Percentiles rank a stretch among this genome's conserved stretches.
Conservation (phyloP, 225 moss, liverwort and hornwort genomes). For the Straminergon stramineum region DNA sequence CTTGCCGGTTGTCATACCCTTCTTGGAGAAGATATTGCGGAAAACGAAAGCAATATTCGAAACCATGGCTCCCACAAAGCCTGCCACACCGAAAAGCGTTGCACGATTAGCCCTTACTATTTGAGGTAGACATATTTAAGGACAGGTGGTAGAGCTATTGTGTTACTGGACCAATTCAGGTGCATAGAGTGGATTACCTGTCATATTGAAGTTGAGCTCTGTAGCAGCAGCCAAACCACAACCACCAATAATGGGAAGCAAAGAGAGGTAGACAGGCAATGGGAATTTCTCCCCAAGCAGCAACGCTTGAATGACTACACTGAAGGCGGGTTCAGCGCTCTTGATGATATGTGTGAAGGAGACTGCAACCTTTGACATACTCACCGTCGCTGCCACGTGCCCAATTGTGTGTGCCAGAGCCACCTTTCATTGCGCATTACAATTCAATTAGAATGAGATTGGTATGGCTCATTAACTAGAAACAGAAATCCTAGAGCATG, state of each 20-base stretch:
- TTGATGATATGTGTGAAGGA: slow-evolving; percentile 99
- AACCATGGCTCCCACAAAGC: slow-evolving; percentile 94
- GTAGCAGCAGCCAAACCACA: slow-evolving; percentile 92
- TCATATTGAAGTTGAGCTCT: slow-evolving; percentile 86
- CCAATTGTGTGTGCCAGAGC: slow-evolving; percentile 93
- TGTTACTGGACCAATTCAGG: neutral
- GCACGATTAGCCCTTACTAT: neutral
- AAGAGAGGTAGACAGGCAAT: slow-evolving; percentile 63
- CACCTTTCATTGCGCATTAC: slow-evolving; percentile 28
- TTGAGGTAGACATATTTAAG: neutral
- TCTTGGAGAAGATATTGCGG: slow-evolving; percentile 95
- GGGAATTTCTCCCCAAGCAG: slow-evolving; percentile 69
- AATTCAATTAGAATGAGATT: neutral
- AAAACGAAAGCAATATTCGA: slow-evolving; percentile 95
- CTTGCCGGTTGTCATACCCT: slow-evolving; percentile 79
- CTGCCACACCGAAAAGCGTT: slow-evolving; percentile 22
- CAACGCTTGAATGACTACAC: slow-evolving; percentile 57
- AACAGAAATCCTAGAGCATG: neutral
- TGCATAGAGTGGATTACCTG: slow-evolving; percentile 24
- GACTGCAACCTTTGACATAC: slow-evolving; percentile 98
- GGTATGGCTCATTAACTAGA: neutral
- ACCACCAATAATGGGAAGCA: slow-evolving; percentile 87
- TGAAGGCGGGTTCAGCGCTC: slow-evolving; percentile 95
- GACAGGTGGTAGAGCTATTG: neutral
- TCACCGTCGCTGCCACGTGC: slow-evolving; percentile 94